Evolutionary conservation across 441 rosid genomes (phyloP).

Genomic region (Populus hybrid): DNA sequence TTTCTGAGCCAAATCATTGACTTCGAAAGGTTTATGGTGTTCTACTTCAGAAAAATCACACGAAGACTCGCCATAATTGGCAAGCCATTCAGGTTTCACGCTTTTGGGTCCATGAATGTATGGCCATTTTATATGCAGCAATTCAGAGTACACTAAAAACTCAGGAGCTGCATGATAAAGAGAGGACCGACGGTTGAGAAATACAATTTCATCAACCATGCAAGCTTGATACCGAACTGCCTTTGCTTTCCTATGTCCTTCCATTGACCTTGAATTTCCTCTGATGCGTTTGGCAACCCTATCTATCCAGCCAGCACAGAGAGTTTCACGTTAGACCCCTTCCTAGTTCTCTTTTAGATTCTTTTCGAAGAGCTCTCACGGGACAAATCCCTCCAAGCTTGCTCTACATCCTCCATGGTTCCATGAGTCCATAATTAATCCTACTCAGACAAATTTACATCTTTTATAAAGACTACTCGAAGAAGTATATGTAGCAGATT

Average conservation of each 20-base stretch:
- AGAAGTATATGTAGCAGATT: constrained; percentile 33
- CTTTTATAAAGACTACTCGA: constrained; percentile 51
- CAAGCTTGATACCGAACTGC: constrained; percentile 67
- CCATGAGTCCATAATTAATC: constrained; percentile 76
- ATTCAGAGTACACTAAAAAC: constrained; percentile 75
- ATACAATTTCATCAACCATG: constrained; percentile 59
- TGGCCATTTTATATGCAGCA: constrained; percentile 64
- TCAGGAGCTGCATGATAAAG: constrained; percentile 68
- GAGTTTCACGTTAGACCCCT: constrained; percentile 66
- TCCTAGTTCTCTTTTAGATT: constrained; percentile 48
- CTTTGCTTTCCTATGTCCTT: constrained; percentile 43
- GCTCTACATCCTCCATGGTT: constrained; percentile 55
- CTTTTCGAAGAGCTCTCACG: constrained; percentile 41
- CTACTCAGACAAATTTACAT: constrained; percentile 27
- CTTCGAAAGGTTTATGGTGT: constrained; percentile 47
- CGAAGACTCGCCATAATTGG: constrained; percentile 51
- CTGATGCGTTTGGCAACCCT: constrained; percentile 71
- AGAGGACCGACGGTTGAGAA: constrained; percentile 76
- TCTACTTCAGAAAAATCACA: constrained; percentile 55
- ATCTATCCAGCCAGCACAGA: constrained; percentile 95
- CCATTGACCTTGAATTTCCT: constrained; percentile 30
- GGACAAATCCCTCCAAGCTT: constrained; percentile 57
- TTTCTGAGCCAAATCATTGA: not conserved
- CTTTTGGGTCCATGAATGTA: constrained; percentile 84
- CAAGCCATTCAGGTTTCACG: constrained; percentile 75